A percentile compares a stretch with the other conserved stretches of the same genome.
Evolutionary conservation across 768 basidiomycete genomes (phyloP).

Genomic region (Tricholoma bakamatsutake): DNA sequence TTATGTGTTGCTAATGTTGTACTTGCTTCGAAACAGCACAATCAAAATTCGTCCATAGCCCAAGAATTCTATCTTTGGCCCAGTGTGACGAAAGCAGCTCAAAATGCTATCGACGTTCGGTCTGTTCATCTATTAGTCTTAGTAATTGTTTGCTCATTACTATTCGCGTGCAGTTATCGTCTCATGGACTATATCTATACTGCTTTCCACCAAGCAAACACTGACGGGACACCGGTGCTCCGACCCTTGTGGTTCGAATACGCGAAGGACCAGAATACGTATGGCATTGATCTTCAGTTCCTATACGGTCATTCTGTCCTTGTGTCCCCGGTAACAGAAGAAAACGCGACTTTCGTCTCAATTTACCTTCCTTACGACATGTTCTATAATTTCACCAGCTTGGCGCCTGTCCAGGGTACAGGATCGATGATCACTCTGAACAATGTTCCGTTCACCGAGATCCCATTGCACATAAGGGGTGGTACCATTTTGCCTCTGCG

Average conservation of each 20-base stretch:
- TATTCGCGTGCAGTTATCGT: constrained; percentile 40
- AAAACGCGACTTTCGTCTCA: constrained; percentile 50
- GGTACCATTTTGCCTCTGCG: constrained; percentile 57
- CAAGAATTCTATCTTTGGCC: constrained; percentile 72
- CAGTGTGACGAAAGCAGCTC: constrained; percentile 49
- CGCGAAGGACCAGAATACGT: constrained; percentile 55
- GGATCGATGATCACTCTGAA: constrained; percentile 39
- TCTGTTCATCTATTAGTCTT: constrained; percentile 20
- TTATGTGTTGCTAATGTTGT: neutral
- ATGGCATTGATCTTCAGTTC: constrained; percentile 59
- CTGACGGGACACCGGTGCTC: constrained; percentile 61
- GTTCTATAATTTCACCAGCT: constrained; percentile 59
- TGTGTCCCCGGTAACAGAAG: constrained; percentile 62
- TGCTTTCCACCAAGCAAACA: constrained; percentile 51
- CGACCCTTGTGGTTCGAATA: constrained; percentile 64
- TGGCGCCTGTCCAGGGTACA: constrained; percentile 40
- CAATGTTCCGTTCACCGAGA: constrained; percentile 48
- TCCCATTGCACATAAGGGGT: constrained; percentile 59
- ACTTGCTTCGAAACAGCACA: constrained; percentile 36
- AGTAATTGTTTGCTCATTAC: neutral
- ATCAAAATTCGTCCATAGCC: constrained; percentile 40
- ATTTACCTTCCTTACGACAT: constrained; percentile 59
- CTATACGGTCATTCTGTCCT: constrained; percentile 64
- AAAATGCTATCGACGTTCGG: constrained; percentile 56
- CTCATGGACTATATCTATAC: constrained; percentile 71